Evolutionary conservation across 768 basidiomycete species (phyloP).

Genomic region (Tulasnella sp.): DNA sequence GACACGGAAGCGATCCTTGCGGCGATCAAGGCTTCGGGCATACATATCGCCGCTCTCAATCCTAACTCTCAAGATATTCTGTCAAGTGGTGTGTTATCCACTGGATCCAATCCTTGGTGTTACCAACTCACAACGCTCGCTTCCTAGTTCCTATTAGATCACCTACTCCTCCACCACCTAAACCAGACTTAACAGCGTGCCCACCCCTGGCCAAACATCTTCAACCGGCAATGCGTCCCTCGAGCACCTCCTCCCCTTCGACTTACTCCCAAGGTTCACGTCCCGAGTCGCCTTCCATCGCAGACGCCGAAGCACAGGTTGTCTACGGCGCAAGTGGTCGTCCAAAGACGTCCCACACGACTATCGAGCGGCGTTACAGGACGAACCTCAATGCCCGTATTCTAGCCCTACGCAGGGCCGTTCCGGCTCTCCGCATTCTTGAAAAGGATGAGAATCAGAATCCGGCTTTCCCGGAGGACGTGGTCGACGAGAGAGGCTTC

Average conservation of each 20-base stretch:
- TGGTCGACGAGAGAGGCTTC: constrained; percentile 78
- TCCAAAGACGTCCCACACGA: constrained; percentile 86
- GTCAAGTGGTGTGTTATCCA: neutral
- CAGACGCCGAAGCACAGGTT: neutral
- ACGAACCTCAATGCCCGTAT: constrained; percentile 87
- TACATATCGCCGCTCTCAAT: constrained; percentile 1
- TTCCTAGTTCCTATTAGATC: neutral
- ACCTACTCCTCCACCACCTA: constrained; percentile 12
- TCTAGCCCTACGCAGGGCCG: constrained; percentile 70
- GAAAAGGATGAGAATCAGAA: constrained; percentile 47
- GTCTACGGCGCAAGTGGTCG: constrained; percentile 36
- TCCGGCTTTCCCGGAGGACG: constrained; percentile 42
- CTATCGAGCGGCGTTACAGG: constrained; percentile 82
- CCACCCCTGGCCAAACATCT: constrained; percentile 22
- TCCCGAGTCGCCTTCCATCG: neutral
- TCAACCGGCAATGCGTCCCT: neutral
- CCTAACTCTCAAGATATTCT: neutral
- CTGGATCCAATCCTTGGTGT: neutral
- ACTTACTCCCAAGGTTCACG: neutral
- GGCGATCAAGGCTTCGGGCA: constrained; percentile 18
- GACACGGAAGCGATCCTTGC: neutral
- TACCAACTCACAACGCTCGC: neutral
- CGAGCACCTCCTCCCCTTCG: neutral
- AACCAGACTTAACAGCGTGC: constrained; percentile 18
- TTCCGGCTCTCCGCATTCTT: constrained; percentile 76